A percentile compares a stretch with the other conserved stretches of the same genome.
Conservation (phyloP, 208 protist genomes). For the Blechomonas ayalai region DNA sequence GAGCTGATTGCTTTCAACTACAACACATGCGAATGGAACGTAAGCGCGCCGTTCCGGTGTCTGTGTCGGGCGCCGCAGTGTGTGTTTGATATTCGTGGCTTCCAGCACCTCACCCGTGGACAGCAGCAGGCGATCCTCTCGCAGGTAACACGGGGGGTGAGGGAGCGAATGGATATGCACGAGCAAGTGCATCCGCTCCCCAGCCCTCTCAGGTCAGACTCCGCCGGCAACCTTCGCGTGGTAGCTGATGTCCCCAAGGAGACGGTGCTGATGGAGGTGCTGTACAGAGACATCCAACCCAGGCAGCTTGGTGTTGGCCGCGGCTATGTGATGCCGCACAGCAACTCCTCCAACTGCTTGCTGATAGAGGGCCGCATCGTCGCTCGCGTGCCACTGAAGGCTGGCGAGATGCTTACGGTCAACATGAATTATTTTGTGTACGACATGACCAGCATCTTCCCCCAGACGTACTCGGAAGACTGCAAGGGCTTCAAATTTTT, state of each 20-base stretch:
- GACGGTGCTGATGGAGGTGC: conserved; percentile 52
- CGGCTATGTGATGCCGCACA: conserved; percentile 51
- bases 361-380: conserved; percentile 74
- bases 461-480: conserved; percentile 26
- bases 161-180: conserved; percentile 28
- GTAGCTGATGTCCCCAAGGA: conserved; percentile 21
- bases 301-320: conserved; percentile 46
- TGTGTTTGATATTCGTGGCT: conserved; percentile 62
- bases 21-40: conserved; percentile 78
- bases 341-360: conserved; percentile 40
- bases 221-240: conserved; percentile 22
- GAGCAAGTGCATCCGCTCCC: conserved; percentile 36
- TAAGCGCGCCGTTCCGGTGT: conserved; percentile 66
- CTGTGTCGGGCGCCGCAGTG: conserved; percentile 50
- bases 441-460: conserved; percentile 71
- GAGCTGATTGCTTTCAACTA: conserved; percentile 81
- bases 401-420: conserved; percentile 38
- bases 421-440: conserved; percentile 87
- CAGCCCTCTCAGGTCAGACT: conserved; percentile 15
- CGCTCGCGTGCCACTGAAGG: conserved; percentile 22
- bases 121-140: conserved; percentile 29
- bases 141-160: conserved; percentile 50
- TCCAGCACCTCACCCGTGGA: conserved; percentile 57
- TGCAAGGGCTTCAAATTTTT: conserved; percentile 72
- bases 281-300: conserved; percentile 64